Evolutionary conservation across 2,329 filamentous ascomycete genomes (phyloP).

Genomic region (Sodiomyces alkalinus): DNA sequence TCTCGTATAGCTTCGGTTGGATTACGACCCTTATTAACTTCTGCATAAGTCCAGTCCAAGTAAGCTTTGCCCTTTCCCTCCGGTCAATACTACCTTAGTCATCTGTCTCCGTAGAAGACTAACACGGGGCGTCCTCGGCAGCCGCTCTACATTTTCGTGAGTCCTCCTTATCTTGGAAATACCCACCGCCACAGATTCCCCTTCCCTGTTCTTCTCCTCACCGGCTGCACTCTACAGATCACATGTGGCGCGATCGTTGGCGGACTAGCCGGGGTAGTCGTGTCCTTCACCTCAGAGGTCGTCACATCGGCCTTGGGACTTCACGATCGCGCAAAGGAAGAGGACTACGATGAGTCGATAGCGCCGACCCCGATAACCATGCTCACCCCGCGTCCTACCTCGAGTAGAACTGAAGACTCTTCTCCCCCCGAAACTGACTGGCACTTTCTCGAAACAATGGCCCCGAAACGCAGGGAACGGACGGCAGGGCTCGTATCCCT

Average conservation of each 20-base stretch:
- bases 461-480: constrained; percentile 22
- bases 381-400: constrained; percentile 6
- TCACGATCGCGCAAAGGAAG: constrained; percentile 12
- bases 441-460: constrained; percentile 17
- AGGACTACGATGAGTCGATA: constrained; percentile 4
- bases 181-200: too few relatives aligned
- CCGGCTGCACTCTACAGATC: constrained; percentile 24
- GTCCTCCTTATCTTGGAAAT: constrained; percentile 8
- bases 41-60: constrained; percentile 20
- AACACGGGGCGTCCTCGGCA: constrained; percentile 9
- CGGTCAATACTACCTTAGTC: too few relatives aligned
- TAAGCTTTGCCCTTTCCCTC: constrained; percentile 9
- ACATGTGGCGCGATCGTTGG: constrained; percentile 54
- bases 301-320: constrained; percentile 36
- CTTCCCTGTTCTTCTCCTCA: constrained; percentile 12
- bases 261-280: constrained; percentile 41
- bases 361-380: constrained; percentile 19
- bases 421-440: constrained; percentile 22
- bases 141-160: constrained; percentile 28
- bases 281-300: constrained; percentile 40
- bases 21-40: constrained; percentile 12
- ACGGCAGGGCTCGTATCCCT: constrained; percentile 41
- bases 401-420: constrained; percentile 8
- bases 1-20: constrained; percentile 13
- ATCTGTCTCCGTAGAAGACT: too few relatives aligned